Conservation (phyloP, 2,329 filamentous ascomycete species). For the Aspergillus caelatus region DNA sequence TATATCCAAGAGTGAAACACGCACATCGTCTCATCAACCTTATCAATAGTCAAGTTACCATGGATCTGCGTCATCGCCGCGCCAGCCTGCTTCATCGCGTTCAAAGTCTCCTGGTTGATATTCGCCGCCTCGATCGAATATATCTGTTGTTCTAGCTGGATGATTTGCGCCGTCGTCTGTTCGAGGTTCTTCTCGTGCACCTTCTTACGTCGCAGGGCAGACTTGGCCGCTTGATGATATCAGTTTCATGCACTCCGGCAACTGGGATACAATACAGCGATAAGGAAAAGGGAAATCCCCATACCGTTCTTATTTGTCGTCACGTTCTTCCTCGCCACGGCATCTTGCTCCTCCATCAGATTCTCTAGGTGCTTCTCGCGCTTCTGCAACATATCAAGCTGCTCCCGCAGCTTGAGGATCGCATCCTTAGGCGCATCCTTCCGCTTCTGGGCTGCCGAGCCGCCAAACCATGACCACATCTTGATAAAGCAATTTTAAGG, state of each 20-base stretch:
- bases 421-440: constrained; percentile 97
- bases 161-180: constrained; percentile 86
- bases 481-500: constrained; percentile 19
- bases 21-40: constrained; percentile 94
- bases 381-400: constrained; percentile 98
- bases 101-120: constrained; percentile 95
- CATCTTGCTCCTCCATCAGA: constrained; percentile 92
- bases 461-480: constrained; percentile 91
- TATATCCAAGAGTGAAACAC: constrained; percentile 37
- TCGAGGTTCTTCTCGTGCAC: constrained; percentile 87
- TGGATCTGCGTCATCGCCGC: constrained; percentile 93
- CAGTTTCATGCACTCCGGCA: constrained; percentile 2
- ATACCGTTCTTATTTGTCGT: constrained; percentile 87
- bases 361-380: constrained; percentile 86
- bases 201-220: constrained; percentile 92
- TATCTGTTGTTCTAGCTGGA: constrained; percentile 91
- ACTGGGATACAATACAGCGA: background rate
- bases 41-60: constrained; percentile 84
- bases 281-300: constrained; percentile 33
- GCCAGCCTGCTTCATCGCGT: constrained; percentile 89
- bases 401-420: constrained; percentile 81
- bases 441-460: constrained; percentile 76
- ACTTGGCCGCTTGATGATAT: constrained; percentile 72
- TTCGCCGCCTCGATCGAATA: constrained; percentile 97
- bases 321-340: constrained; percentile 84